Evolutionary conservation across 2,329 filamentous ascomycete genomes (phyloP).

Genomic region (Arthrobotrys sphaeroides): DNA sequence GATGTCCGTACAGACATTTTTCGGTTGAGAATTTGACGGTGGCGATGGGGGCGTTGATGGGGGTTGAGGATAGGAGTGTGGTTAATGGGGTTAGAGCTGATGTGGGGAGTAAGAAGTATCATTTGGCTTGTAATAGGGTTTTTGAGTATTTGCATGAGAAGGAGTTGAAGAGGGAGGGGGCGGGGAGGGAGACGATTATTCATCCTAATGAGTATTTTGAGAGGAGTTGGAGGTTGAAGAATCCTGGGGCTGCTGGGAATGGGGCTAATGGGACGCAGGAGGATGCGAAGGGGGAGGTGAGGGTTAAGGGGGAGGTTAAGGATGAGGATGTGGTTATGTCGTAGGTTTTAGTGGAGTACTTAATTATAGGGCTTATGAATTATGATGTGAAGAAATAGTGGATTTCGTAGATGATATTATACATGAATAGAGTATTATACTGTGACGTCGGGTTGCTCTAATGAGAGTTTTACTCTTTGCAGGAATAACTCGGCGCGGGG

Average conservation of each 20-base stretch:
- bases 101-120: conserved; percentile 85
- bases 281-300: conserved; percentile 6
- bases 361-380: too few species aligned
- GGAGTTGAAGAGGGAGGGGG: conserved; percentile 79
- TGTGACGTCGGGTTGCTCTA: conserved; percentile 80
- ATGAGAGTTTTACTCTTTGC: conserved; percentile 81
- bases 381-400: too few species aligned
- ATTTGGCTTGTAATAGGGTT: conserved; percentile 95
- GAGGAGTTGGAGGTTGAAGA: conserved; percentile 87
- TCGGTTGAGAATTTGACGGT: conserved; percentile 81
- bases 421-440: not conserved
- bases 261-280: not conserved
- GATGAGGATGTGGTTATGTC: conserved; percentile 43
- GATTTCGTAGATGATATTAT: not conserved
- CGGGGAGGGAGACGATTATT: conserved; percentile 82
- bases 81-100: conserved; percentile 86
- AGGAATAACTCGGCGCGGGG: conserved; percentile 82
- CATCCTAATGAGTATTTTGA: conserved; percentile 99
- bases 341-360: too few species aligned
- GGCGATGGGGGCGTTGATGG: conserved; percentile 77
- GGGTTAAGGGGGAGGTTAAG: conserved; percentile 26
- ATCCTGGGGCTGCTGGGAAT: conserved; percentile 66
- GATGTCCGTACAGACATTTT: conserved; percentile 96
- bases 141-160: conserved; percentile 87
- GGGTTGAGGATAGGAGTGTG: conserved; percentile 79